Conservation (phyloP, 306 rosid genomes). For the Cicer pinnatifidum region DNA sequence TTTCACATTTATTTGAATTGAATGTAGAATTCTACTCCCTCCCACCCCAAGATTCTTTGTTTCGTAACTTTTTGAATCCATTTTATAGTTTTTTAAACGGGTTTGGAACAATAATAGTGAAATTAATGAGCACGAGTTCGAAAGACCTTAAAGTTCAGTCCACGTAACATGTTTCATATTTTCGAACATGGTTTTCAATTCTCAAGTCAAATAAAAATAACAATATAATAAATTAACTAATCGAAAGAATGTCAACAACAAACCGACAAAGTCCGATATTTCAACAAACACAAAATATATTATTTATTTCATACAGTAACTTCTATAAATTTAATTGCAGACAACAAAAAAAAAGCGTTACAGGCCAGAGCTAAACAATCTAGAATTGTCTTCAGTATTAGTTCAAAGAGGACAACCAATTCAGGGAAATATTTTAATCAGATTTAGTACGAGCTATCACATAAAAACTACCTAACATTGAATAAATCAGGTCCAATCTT, state of each 20-base stretch:
- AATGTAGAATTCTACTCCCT: slow-evolving; percentile 20
- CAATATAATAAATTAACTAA: neutral
- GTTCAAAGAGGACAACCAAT: neutral
- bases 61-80: neutral
- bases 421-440: slow-evolving; percentile 12
- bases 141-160: slow-evolving; percentile 28
- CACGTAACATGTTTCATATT: slow-evolving; percentile 22
- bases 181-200: slow-evolving; percentile 1
- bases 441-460: slow-evolving; percentile 19
- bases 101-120: neutral
- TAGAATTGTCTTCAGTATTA: neutral
- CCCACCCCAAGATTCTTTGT: slow-evolving; percentile 8
- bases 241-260: neutral
- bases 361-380: neutral
- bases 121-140: slow-evolving; percentile 14
- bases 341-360: neutral
- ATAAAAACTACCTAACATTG: slow-evolving; percentile 3
- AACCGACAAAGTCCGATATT: neutral
- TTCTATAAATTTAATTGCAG: neutral
- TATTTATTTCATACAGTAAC: neutral
- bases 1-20: slow-evolving; percentile 26
- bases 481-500: slow-evolving; percentile 25
- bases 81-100: neutral
- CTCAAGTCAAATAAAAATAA: neutral
- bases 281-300: neutral